Evolutionary conservation across 805 yeast species (phyloP), one percentile per base, ranked within the genome.

Genomic region (Yueomyces sinensis): DNA sequence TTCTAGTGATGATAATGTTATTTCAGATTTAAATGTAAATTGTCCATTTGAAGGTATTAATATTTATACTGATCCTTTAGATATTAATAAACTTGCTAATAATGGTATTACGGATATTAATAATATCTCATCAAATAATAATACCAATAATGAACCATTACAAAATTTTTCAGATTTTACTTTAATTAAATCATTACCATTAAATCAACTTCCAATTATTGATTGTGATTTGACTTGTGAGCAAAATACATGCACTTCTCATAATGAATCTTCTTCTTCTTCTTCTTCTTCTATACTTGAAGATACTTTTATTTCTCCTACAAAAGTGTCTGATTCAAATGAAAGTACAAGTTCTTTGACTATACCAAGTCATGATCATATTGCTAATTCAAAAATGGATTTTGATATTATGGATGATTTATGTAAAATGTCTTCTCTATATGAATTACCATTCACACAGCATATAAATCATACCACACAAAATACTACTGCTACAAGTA

Each of bases 401-500:
- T 29, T 53, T 41, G 46, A 49, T 34, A 47, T 56, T 1, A 27
- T 58, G 25, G 47, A 54, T 27, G 61, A 56, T 39, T 37, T 58
- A 27, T 45, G 56, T 29, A 49, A 47, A 33, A 56, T 58, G 6
- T 53, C 59, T 4, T 49, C 52, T 7, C 37, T 58, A 32, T 58
- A 56, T 36, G 59, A 56, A 23, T 44, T 49, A 14, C 60, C 60
- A 1, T 41, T 55, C 27, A 51, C 56, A 11, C 49, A 49, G 29
- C 58, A 54, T 30, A 47, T 47, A 43, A 49, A 46, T 27, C 57
- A 51, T 30, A 16, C 6, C 25, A n/a, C 17, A 9, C 25, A 6
- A 13, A 7, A 9, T 2, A 4, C 29, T 36, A 20, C 7, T 20
- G 24, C 24, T 20, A 20, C 7, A 20, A 20, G 24, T 20, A 7